Evolutionary conservation across 2,329 filamentous ascomycete species (phyloP).

Genomic region (Sarocladium oryzae): DNA sequence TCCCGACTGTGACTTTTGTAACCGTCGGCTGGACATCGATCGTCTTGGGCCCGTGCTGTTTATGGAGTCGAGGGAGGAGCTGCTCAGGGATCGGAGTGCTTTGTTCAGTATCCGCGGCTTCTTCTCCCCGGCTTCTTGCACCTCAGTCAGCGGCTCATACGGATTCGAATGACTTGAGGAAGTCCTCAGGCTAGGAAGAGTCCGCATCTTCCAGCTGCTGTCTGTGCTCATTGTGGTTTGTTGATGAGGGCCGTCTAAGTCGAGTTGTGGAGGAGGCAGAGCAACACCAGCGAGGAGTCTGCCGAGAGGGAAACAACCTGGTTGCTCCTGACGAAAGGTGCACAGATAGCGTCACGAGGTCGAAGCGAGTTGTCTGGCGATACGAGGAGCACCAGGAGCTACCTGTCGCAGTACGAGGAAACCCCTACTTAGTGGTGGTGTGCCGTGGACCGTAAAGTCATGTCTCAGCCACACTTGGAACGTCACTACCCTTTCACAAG

Average conservation of each 20-base stretch:
- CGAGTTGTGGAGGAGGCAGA: background rate
- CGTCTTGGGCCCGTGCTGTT: conserved; percentile 23
- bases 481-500: conserved; percentile 6
- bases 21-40: conserved; percentile 24
- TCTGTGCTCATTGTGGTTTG: conserved; percentile 23
- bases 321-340: background rate
- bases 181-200: conserved; percentile 23
- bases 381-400: background rate
- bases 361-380: background rate
- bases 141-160: conserved; percentile 15
- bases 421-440: conserved; percentile 5
- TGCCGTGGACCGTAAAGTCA: conserved; percentile 6
- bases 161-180: conserved; percentile 17
- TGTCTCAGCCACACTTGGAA: conserved; percentile 8
- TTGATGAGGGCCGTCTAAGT: background rate
- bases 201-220: conserved; percentile 26
- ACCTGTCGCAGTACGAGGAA: background rate
- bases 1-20: conserved; percentile 32
- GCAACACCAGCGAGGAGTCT: background rate
- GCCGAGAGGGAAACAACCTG: background rate
- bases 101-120: conserved; percentile 29
- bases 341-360: background rate
- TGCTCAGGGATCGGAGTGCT: conserved; percentile 33
- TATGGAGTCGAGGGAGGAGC: conserved; percentile 33
- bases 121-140: conserved; percentile 23